Base-by-base conservation (phyloP, 2,329 filamentous ascomycete species). In the Tolypocladium sp. region DNA sequence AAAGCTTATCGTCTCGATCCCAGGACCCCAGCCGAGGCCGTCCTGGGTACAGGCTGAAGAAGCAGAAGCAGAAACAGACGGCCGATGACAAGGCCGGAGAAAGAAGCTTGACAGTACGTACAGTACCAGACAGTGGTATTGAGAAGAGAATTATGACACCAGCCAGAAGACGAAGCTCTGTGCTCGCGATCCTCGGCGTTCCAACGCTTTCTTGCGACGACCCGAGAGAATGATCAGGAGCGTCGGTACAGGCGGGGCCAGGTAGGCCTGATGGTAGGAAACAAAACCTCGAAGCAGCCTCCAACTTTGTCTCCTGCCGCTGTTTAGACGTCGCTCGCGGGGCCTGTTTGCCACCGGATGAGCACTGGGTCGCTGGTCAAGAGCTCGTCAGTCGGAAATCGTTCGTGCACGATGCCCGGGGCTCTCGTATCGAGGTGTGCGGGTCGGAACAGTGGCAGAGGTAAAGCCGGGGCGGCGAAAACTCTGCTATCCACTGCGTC, bases 151-250 rank as follows among this genome's bases (percentile, higher is more conserved):
- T 37, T 55, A 58, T 57, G 55, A 59, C 57, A 61, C 55, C 55
- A 44, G 55, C 69, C 67, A 72, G 74, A 79, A 83, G 82, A 85
- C 75, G 82, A 83, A 84, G 83, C 83, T 86, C 82, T 85, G 75
- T 85, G 80, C 83, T 83, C 80, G 66, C 71, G 70, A 69, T 71
- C 72, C 67, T 68, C 63, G 60, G 55, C 62, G 56, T 60, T 49
- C 25, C 57, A 46, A 59, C 46, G 55, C 46, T 57, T 57, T 58
- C 25, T 58, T 56, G 56, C 58, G 52, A 62, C 60, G 54, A 62
- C 58, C 61, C 58, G 57, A 60, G 42, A 42, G 52, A 41, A 58
- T 44, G 56, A 58, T 59, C 57, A 59, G 55, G 57, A 41, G 40
- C 53, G 62, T 59, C 54, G 54, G 27, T 57, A 53, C 59, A 59